Conservation (phyloP, 1,284 basidiomycete genomes). For the Golubevia pallescens region DNA sequence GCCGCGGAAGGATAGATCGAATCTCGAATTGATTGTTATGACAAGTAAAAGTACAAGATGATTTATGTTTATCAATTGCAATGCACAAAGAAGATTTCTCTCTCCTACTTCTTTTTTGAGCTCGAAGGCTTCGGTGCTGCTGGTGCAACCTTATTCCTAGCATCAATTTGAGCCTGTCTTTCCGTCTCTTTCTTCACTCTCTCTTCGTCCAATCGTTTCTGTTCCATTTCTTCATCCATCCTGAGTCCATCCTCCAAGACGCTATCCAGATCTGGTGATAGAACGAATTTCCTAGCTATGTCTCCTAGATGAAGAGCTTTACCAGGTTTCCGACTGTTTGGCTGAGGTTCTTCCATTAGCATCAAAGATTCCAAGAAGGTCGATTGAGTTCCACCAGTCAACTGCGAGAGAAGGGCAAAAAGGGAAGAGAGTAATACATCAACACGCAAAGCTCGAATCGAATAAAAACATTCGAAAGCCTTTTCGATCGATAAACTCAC, state of each 20-base stretch:
- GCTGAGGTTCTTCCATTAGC: not conserved
- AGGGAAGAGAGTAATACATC: no score
- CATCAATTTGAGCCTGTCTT: not conserved
- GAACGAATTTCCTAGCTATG: not conserved
- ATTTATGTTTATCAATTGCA: no score
- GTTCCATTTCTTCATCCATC: not conserved
- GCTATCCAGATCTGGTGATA: not conserved
- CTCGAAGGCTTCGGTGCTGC: not conserved
- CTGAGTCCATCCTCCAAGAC: not conserved
- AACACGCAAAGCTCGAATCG: no score
- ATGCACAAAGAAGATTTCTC: no score
- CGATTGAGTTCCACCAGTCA: not conserved
- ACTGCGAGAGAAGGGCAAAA: not conserved
- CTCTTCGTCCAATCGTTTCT: not conserved
- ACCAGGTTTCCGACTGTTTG: not conserved
- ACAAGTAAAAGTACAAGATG: no score
- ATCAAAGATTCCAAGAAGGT: not conserved
- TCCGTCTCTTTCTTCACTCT: not conserved
- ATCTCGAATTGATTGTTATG: no score
- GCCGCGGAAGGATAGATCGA: no score
- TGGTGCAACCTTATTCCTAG: not conserved
- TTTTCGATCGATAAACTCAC: slow-evolving; percentile 10
- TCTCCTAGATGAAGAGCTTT: not conserved
- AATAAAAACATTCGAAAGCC: no score
- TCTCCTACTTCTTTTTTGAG: not conserved